A percentile compares a stretch with the other conserved stretches of the same genome.
Conservation (phyloP, 2,329 filamentous ascomycete genomes). For the Fusarium pseudoanthophilum region DNA sequence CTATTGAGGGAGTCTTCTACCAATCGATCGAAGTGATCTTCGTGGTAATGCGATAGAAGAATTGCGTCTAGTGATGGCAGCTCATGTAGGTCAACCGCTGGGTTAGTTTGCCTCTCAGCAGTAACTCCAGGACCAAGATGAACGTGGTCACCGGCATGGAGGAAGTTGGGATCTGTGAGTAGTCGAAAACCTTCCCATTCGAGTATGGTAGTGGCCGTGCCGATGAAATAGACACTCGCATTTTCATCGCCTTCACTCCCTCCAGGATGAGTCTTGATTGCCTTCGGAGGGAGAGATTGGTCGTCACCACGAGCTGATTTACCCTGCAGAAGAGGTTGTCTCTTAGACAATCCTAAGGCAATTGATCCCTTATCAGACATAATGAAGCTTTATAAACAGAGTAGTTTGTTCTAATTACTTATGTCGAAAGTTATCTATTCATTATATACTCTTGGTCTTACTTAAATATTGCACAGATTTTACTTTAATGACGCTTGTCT, state of each 20-base stretch:
- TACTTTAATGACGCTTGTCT: conserved; percentile 2
- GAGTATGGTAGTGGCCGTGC: conserved; percentile 66
- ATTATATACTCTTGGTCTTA: background rate
- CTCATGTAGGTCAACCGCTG: conserved; percentile 67
- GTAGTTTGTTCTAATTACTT: background rate
- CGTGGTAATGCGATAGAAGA: conserved; percentile 73
- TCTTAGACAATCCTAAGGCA: conserved; percentile 11
- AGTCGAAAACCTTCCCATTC: conserved; percentile 64
- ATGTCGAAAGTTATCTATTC: background rate
- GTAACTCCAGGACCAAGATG: conserved; percentile 73
- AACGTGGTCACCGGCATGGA: conserved; percentile 73
- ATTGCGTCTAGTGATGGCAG: conserved; percentile 69
- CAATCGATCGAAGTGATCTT: conserved; percentile 55
- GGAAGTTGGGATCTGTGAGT: conserved; percentile 71
- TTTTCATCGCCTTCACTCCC: conserved; percentile 27
- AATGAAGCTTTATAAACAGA: background rate
- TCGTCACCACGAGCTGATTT: conserved; percentile 5
- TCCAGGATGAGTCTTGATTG: conserved; percentile 27
- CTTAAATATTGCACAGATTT: background rate
- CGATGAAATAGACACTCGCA: conserved; percentile 62
- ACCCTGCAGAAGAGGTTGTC: conserved; percentile 24
- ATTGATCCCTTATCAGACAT: conserved; percentile 27
- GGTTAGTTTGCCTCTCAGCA: conserved; percentile 64
- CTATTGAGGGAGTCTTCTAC: conserved; percentile 55
- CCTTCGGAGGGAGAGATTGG: conserved; percentile 12